Base-by-base conservation (phyloP, 2,329 filamentous ascomycete genomes). In the Colletotrichum sp. region DNA sequence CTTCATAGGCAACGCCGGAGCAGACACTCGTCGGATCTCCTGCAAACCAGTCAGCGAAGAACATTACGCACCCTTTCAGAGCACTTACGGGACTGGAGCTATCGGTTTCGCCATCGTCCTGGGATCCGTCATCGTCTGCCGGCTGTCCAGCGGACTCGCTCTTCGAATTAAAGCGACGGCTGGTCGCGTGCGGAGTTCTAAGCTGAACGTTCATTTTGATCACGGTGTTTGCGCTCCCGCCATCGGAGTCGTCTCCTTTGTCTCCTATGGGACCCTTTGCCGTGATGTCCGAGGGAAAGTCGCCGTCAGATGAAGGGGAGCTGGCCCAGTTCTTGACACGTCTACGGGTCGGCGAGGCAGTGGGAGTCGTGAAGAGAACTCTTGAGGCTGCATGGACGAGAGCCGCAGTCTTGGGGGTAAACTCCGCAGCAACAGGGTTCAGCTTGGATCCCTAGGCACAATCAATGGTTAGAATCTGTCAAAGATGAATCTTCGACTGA, bases 351-450 rank as follows among this genome's bases (percentile, higher is more conserved):
- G 34, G n/a, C n/a, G 68, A 60, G 26, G 44, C 16, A 21, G 16
- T 32, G 21, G 59, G 39, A 28, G 80, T 77, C 39, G 77, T 75
- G 6, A 76, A 44, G 16, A 64, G 44, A 52, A 24, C 44, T 52
- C n/a, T 21, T 4, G 44, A 52, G 44, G n/a, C 44, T 21, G 44
- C 69, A 69, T 69, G 34, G 30, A 77, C 77, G 39, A 79, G 74
- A 72, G 28, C 49, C 52, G 36, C 59, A 18, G 84, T 82, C 69
- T 86, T 86, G 64, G 90, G 90, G 2, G 89, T 91, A 77, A 92
- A 92, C 69, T 88, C 87, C 60, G 89, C 87, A 32, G 90, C 90
- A 79, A 87, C 84, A 36, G 90, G 90, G 82, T 92, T 92, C 79
- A 92, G 83, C 80, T 85, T 89, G 77, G 86, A 88, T 82, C 84